Evolutionary conservation across 192 early-diverging fungal genomes (phyloP).

Genomic region (Geranomyces variabilis): DNA sequence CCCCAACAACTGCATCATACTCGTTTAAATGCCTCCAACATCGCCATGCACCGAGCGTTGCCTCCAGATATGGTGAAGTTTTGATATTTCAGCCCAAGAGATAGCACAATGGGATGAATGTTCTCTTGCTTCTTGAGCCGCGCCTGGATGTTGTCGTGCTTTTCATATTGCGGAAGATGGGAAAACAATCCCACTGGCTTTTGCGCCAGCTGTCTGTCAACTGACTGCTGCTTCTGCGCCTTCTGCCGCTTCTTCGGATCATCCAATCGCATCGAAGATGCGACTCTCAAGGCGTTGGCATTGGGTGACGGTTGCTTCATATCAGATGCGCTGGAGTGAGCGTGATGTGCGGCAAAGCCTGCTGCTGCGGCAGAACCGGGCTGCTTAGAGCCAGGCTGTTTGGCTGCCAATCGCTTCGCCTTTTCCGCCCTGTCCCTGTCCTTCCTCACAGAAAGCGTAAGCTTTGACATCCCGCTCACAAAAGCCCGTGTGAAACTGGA

Average conservation of each 20-base stretch:
- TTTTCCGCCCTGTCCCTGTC: constrained; percentile 83
- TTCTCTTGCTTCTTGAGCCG: constrained; percentile 45
- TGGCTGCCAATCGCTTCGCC: constrained; percentile 17
- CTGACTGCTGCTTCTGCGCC: constrained; percentile 34
- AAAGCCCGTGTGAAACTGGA: not conserved
- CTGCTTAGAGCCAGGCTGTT: not conserved
- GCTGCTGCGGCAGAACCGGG: constrained; percentile 27
- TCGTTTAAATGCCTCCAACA: constrained; percentile 81
- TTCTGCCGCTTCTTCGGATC: constrained; percentile 24
- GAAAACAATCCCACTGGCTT: constrained; percentile 71
- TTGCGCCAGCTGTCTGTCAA: constrained; percentile 19
- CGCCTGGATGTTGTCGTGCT: constrained; percentile 38
- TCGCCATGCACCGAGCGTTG: constrained; percentile 89
- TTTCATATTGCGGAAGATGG: constrained; percentile 72
- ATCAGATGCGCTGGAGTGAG: constrained; percentile 13
- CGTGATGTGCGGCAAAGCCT: constrained; percentile 32
- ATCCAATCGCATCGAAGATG: constrained; percentile 34
- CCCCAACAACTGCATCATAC: constrained; percentile 49
- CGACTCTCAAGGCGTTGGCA: constrained; percentile 32
- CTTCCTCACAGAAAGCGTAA: constrained; percentile 11
- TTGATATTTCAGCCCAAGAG: constrained; percentile 85
- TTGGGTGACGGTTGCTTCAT: constrained; percentile 29
- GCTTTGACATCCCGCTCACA: not conserved
- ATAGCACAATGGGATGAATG: constrained; percentile 85
- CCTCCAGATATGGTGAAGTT: constrained; percentile 86